phyloP scores from a whole-genome alignment of 2,329 filamentous ascomycete genomes.

The Clathrospora elynae region DNA sequence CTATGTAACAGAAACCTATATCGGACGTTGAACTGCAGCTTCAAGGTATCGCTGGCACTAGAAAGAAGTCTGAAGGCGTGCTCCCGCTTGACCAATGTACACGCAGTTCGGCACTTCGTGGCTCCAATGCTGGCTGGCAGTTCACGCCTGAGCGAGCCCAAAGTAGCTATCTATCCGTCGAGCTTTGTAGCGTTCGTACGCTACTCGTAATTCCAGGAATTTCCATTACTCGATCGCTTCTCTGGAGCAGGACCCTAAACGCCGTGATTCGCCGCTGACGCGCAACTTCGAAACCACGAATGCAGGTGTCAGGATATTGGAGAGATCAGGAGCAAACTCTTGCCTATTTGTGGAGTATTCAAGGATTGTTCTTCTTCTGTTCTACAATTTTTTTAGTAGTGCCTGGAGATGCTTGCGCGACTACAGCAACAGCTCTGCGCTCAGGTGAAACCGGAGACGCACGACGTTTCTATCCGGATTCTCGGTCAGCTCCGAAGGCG shows the following conservation, averaged over 20 bases:
- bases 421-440: background rate
- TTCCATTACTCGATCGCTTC: conserved; percentile 46
- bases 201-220: conserved; percentile 21
- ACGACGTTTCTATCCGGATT: too few relatives aligned
- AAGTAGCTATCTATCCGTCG: conserved; percentile 7
- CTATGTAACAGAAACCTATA: conserved; percentile 26
- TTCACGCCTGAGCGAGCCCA: conserved; percentile 5
- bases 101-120: conserved; percentile 7
- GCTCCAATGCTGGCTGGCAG: conserved; percentile 11
- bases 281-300: conserved; percentile 5
- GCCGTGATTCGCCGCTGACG: conserved; percentile 20
- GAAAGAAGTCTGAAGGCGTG: conserved; percentile 6
- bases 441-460: too few relatives aligned
- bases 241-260: conserved; percentile 23
- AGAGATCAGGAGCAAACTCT: background rate
- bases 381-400: background rate
- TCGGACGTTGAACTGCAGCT: conserved; percentile 11
- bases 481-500: conserved; percentile 35
- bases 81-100: conserved; percentile 14
- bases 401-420: background rate
- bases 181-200: conserved; percentile 16
- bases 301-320: conserved; percentile 3
- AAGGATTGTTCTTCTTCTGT: background rate
- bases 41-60: conserved; percentile 14
- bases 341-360: background rate